phyloP scores from a whole-genome alignment of 208 protist species.

The Trypanosoma vivax region DNA sequence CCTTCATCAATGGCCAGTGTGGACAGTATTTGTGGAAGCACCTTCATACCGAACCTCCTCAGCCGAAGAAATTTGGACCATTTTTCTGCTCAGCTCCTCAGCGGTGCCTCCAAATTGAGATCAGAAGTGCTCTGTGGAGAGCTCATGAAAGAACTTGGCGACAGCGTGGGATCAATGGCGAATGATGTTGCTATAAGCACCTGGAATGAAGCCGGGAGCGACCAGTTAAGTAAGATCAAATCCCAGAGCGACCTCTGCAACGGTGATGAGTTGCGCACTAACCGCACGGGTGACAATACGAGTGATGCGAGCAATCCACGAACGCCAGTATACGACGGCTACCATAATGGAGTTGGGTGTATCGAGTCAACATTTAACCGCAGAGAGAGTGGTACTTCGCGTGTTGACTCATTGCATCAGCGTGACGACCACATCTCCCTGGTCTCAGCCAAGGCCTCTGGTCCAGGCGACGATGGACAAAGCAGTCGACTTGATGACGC shows the following conservation, averaged over 20 bases:
- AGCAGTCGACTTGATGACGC: no score
- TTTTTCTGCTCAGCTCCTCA: constrained; percentile 11
- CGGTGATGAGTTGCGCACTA: not conserved
- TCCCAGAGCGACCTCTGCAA: constrained; percentile 1
- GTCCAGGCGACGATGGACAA: no score
- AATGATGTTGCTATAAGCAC: not conserved
- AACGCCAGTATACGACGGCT: not conserved
- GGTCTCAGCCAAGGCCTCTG: no score
- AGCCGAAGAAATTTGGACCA: constrained; percentile 12
- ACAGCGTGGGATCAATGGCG: not conserved
- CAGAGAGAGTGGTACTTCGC: no score
- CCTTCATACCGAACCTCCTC: not conserved
- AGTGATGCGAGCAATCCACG: not conserved
- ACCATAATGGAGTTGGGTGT: no score
- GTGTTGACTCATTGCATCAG: no score
- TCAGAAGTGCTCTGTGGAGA: constrained; percentile 4
- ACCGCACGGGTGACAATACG: not conserved
- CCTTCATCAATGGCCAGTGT: constrained; percentile 4
- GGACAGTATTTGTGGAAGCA: constrained; percentile 10
- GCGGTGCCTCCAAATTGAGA: not conserved
- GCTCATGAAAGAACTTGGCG: not conserved
- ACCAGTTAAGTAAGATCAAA: not conserved
- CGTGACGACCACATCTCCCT: no score
- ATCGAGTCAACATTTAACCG: no score
- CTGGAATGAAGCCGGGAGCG: constrained; percentile 2